Percentiles rank a stretch among this genome's conserved stretches.
phyloP scores from a whole-genome alignment of 805 yeast genomes.

The Lipomyces mesembrius region DNA sequence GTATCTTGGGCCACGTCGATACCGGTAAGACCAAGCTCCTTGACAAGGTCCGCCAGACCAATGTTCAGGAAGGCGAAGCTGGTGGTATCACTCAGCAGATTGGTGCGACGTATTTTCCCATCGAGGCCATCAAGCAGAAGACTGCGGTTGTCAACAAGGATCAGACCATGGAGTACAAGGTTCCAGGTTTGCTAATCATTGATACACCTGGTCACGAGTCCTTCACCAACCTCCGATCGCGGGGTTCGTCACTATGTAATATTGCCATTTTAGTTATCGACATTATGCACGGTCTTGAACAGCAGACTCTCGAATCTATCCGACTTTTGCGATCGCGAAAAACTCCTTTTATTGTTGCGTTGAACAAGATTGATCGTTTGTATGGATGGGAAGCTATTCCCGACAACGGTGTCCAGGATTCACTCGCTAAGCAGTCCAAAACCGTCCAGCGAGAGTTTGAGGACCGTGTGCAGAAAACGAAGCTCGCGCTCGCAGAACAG shows the following conservation, averaged over 20 bases:
- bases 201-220: constrained; percentile 99
- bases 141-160: constrained; percentile 87
- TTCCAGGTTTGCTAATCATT: constrained; percentile 94
- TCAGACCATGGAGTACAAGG: constrained; percentile 81
- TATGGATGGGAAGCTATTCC: constrained; percentile 92
- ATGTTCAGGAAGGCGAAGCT: constrained; percentile 99
- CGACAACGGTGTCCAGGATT: constrained; percentile 94
- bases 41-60: constrained; percentile 97
- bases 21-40: constrained; percentile 98
- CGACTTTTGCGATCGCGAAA: constrained; percentile 91
- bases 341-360: constrained; percentile 96
- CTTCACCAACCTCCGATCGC: constrained; percentile 92
- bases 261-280: constrained; percentile 98
- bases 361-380: constrained; percentile 96
- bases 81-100: constrained; percentile 99
- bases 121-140: constrained; percentile 87
- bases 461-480: constrained; percentile 80
- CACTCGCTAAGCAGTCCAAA: constrained; percentile 77
- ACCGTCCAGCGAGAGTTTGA: constrained; percentile 92
- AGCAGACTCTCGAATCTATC: constrained; percentile 94
- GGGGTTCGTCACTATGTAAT: constrained; percentile 99
- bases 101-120: constrained; percentile 99
- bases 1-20: constrained; percentile 99
- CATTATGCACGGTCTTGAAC: constrained; percentile 99
- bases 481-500: constrained; percentile 92